Evolutionary conservation across 768 basidiomycete species (phyloP).

Genomic region (Cystofilobasidium macerans): DNA sequence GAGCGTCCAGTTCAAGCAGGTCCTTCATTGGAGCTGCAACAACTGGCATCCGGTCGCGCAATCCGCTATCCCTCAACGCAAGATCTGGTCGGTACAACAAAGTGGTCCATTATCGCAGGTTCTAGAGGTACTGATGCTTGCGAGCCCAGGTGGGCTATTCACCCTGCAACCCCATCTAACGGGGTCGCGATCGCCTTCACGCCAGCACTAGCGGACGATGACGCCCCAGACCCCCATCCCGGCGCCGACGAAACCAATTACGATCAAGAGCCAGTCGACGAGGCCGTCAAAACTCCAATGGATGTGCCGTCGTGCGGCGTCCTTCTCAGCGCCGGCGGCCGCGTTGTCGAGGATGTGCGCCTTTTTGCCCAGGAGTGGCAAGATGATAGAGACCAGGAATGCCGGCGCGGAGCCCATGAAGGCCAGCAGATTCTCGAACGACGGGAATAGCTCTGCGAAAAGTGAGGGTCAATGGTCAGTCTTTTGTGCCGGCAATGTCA

Average conservation of each 20-base stretch:
- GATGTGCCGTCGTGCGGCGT: not conserved
- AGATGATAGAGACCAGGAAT: conserved; percentile 18
- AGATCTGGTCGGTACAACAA: too few species aligned
- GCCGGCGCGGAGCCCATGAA: conserved; percentile 25
- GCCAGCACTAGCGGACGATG: conserved; percentile 2
- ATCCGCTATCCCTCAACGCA: too few species aligned
- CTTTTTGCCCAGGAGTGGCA: conserved; percentile 23
- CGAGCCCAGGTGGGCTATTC: not conserved
- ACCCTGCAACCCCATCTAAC: too few species aligned
- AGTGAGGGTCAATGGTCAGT: too few species aligned
- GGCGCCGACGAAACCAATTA: not conserved
- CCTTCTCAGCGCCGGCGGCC: not conserved
- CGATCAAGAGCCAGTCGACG: conserved; percentile 8
- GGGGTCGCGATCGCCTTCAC: not conserved
- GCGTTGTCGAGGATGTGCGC: conserved; percentile 1
- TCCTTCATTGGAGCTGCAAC: too few species aligned
- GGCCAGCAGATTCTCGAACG: conserved; percentile 24
- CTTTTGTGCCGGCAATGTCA: not conserved
- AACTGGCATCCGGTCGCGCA: too few species aligned
- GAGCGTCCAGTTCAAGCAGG: too few species aligned
- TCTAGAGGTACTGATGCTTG: too few species aligned
- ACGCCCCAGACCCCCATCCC: conserved; percentile 5
- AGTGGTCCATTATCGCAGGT: too few species aligned
- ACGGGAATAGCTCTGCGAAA: conserved; percentile 20
- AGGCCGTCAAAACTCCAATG: conserved; percentile 2